These are phyloP conservation scores for Erysiphe neolycopersici DNA, from an alignment of 2,329 filamentous ascomycete genomes.

Conservation along the genomic window DNA sequence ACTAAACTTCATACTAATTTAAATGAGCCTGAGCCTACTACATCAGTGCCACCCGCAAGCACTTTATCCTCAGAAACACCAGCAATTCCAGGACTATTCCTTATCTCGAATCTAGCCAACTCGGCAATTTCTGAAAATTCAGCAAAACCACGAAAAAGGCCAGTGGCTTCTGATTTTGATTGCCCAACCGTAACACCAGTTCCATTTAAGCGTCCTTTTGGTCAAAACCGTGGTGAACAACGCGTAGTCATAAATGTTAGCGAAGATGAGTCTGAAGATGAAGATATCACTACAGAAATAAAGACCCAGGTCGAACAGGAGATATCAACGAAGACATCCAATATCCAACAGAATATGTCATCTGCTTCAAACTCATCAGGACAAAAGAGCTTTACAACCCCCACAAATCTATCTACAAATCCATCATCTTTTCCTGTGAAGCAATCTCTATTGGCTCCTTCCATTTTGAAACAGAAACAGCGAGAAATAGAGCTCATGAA, in stretches of 20 bases:
- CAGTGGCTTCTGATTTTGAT: constrained; percentile 44
- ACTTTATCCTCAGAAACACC: neutral
- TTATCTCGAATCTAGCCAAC: constrained; percentile 5
- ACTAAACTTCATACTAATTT: neutral
- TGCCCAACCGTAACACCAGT: constrained; percentile 17
- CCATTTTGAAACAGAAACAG: constrained; percentile 24
- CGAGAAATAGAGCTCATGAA: constrained; percentile 34
- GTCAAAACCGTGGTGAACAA: constrained; percentile 28
- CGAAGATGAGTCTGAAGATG: constrained; percentile 35
- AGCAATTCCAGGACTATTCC: constrained; percentile 11
- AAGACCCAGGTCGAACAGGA: constrained; percentile 22
- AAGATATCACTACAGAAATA: constrained; percentile 40
- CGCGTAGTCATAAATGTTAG: constrained; percentile 65
- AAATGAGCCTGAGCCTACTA: neutral
- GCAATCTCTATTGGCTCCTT: constrained; percentile 5
- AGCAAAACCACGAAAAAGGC: constrained; percentile 23
- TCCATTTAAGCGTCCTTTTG: constrained; percentile 28
- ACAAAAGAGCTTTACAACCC: constrained; percentile 9
- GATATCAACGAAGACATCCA: constrained; percentile 8
- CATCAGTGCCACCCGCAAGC: neutral
- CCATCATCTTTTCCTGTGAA: constrained; percentile 3
- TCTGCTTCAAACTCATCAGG: neutral
- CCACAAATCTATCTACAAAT: constrained; percentile 6
- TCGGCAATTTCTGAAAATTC: constrained; percentile 1
- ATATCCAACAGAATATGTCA: constrained; percentile 18